phyloP scores from a whole-genome alignment of 352 stramenopile species.

The Pythium coloratum region DNA sequence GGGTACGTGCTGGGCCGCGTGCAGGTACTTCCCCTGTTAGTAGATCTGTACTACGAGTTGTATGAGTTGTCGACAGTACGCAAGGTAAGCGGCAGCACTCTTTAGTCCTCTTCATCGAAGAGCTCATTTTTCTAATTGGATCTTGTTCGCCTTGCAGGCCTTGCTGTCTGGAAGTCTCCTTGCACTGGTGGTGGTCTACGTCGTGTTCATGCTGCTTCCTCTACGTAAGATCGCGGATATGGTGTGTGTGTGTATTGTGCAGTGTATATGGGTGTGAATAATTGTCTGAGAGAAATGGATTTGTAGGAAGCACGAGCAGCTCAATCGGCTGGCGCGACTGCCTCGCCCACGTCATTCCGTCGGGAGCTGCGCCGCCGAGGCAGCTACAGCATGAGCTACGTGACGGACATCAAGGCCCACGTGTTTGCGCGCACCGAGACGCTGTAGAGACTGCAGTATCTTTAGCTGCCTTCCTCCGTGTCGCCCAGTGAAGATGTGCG shows the following conservation, averaged over 20 bases:
- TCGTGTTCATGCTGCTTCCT: slow-evolving; percentile 46
- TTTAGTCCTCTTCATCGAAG: background rate
- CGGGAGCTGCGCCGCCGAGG: slow-evolving; percentile 76
- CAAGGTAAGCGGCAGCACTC: slow-evolving; percentile 38
- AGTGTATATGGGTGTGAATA: background rate
- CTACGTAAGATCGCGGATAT: slow-evolving; percentile 47
- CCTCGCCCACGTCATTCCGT: slow-evolving; percentile 67
- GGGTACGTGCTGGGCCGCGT: slow-evolving; percentile 68
- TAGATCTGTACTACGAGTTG: slow-evolving; percentile 52
- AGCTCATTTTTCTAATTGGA: background rate
- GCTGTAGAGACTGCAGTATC: slow-evolving; percentile 1
- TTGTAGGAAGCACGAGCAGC: slow-evolving; percentile 32
- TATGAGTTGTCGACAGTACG: slow-evolving; percentile 35
- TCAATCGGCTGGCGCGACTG: slow-evolving; percentile 11
- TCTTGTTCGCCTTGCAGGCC: background rate
- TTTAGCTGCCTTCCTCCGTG: background rate
- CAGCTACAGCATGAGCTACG: slow-evolving; percentile 88
- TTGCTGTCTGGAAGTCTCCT: slow-evolving; percentile 43
- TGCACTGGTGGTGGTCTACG: slow-evolving; percentile 58
- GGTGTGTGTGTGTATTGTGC: slow-evolving; percentile 23
- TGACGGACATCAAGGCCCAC: slow-evolving; percentile 87
- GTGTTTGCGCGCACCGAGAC: slow-evolving; percentile 67
- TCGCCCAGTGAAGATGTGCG: background rate
- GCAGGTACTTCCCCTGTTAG: slow-evolving; percentile 45
- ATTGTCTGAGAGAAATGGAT: background rate